Base-by-base conservation (phyloP, 1,284 basidiomycete genomes). In the Coniophora puteana region DNA sequence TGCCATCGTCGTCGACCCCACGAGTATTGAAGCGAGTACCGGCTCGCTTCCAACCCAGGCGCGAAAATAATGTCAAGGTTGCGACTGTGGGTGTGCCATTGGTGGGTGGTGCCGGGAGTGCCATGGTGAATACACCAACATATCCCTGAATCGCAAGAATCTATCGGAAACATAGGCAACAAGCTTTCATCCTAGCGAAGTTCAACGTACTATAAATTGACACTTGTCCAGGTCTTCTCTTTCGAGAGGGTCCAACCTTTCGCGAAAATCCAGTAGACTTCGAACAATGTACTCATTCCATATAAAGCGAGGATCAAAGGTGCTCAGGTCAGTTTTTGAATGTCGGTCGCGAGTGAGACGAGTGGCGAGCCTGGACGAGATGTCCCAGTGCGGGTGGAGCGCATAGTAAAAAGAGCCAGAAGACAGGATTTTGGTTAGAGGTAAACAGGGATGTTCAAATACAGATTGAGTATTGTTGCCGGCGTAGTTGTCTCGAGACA, bases 11-110 rank as follows among this genome's bases (percentile, higher is more conserved):
- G 58, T 99, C 96, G 17, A 99, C 89, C 1, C 96, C 96, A 44
- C 96, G 80, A 3, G 94, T 95, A 57, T 97, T 95, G 71, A 97
- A 99, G 23, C 96, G 81, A 14, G 96, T 98, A 2, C 96, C 96
- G 14, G 96, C 95, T 47, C 94, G 77, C 64, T 93, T 95, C 83
- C 90, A 95, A 24, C 93, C 89, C 7, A 99, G 72, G 20, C 95
- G 74, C 8, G 88, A 92, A 40, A 96, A 86, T 43, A 97, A 65
- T 3, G 84, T 81, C 13, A 95, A 63, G 2, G 84, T 84, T 10
- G 80, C 83, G 43, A 85, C 65, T 29, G 71, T 71, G 13, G 81
- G 84, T 32, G 72, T 58, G 8, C 82, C 85, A 55, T 82, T 75
- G 18, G 78, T 82, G 34, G 83, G 87, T 18, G 81, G 89, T 21